These are phyloP conservation scores for Orobanche coerulescens DNA, from an alignment of 257 asterid genomes.

Conservation along the genomic window DNA sequence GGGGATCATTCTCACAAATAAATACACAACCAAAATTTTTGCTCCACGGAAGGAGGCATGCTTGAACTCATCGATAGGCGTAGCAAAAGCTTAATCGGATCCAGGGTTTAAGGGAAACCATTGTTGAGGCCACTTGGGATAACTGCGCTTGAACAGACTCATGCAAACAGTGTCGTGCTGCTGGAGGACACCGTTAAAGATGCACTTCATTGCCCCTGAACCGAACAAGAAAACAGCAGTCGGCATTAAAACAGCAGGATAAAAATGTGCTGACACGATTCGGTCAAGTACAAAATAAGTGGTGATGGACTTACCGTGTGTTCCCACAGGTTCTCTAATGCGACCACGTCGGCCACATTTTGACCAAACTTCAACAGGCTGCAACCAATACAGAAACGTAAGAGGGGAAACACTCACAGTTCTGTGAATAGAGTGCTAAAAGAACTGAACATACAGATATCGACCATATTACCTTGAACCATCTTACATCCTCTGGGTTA, in stretches of 20 bases:
- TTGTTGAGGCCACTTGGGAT: conserved; percentile 86
- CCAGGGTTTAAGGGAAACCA: too few relatives aligned
- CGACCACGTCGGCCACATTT: conserved; percentile 96
- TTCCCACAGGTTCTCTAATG: conserved; percentile 92
- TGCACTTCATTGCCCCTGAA: conserved; percentile 96
- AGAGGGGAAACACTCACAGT: too few relatives aligned
- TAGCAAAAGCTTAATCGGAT: too few relatives aligned
- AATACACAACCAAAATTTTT: too few relatives aligned
- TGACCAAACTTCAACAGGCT: conserved; percentile 95
- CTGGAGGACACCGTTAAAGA: conserved; percentile 71
- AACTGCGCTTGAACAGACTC: conserved; percentile 78
- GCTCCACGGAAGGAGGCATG: too few relatives aligned
- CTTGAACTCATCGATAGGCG: too few relatives aligned
- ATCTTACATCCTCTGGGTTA: conserved; percentile 91
- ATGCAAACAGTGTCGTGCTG: conserved; percentile 91
- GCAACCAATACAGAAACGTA: conserved; percentile 23
- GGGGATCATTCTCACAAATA: too few relatives aligned
- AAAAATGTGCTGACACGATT: too few relatives aligned
- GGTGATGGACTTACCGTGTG: conserved; percentile 97
- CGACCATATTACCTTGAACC: conserved; percentile 79
- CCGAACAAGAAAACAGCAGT: too few relatives aligned
- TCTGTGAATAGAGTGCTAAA: too few relatives aligned
- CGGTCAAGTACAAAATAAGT: too few relatives aligned
- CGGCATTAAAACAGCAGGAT: too few relatives aligned
- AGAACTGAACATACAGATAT: neutral